Evolutionary conservation across 2,329 filamentous ascomycete genomes (phyloP).

Genomic region (Nannizziopsis arthrosporioides): DNA sequence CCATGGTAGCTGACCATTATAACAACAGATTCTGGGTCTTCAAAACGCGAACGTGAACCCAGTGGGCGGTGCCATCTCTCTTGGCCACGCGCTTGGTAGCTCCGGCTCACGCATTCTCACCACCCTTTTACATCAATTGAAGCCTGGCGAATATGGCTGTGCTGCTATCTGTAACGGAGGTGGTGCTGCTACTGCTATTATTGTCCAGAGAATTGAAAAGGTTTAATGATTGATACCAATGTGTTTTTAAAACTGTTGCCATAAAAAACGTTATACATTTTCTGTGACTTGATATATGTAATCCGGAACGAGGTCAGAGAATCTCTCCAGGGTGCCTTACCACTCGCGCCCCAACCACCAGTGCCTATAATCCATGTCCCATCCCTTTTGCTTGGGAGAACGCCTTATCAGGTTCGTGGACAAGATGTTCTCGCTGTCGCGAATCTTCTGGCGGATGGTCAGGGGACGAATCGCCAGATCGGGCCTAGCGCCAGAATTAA

Average conservation of each 20-base stretch:
- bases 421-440: not conserved
- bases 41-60: conserved; percentile 72
- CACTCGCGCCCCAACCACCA: no score
- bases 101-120: conserved; percentile 85
- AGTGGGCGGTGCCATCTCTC: conserved; percentile 78
- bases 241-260: not conserved
- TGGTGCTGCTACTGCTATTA: conserved; percentile 79
- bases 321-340: no score
- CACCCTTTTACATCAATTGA: conserved; percentile 79
- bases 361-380: no score
- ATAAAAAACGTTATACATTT: not conserved
- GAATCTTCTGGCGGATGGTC: no score
- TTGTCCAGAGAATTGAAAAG: conserved; percentile 67
- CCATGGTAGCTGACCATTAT: conserved; percentile 13
- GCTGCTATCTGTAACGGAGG: conserved; percentile 96
- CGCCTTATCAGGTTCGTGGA: not conserved
- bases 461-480: no score
- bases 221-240: conserved; percentile 25
- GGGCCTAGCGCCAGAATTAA: not conserved
- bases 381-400: not conserved
- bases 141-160: conserved; percentile 85
- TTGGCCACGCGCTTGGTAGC: conserved; percentile 86
- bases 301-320: no score
- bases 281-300: not conserved
- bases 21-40: conserved; percentile 59